Evolutionary conservation across 495 filamentous ascomycete genomes (phyloP).

Genomic region (Achaetomiella virescens): DNA sequence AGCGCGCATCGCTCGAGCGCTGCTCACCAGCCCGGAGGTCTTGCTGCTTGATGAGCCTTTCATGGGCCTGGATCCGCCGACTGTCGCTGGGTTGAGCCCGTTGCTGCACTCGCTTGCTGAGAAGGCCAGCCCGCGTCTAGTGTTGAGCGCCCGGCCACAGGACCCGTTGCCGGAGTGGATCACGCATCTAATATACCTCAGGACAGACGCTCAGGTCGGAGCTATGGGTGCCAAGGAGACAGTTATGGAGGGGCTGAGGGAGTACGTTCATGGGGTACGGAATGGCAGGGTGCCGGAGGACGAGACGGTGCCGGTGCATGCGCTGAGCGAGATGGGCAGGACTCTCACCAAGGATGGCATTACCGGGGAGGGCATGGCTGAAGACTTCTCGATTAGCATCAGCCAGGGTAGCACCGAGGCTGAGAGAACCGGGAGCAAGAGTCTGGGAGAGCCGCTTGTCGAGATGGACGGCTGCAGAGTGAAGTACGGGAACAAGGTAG

Average conservation of each 20-base stretch:
- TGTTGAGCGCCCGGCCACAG: constrained; percentile 75
- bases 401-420: not conserved
- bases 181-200: constrained; percentile 67
- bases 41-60: constrained; percentile 91
- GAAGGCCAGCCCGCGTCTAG: constrained; percentile 58
- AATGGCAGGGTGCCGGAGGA: constrained; percentile 31
- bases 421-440: not conserved
- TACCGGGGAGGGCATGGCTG: constrained; percentile 28
- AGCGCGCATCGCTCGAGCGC: constrained; percentile 77
- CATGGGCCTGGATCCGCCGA: constrained; percentile 89
- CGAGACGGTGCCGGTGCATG: constrained; percentile 36
- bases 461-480: constrained; percentile 81
- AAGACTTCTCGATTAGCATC: constrained; percentile 9
- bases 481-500: constrained; percentile 67
- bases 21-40: constrained; percentile 72
- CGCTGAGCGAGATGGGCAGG: constrained; percentile 46
- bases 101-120: constrained; percentile 61
- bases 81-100: constrained; percentile 58
- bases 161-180: constrained; percentile 87
- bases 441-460: constrained; percentile 57
- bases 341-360: constrained; percentile 42
- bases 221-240: constrained; percentile 50
- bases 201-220: constrained; percentile 52
- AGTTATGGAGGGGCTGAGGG: constrained; percentile 44
- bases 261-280: constrained; percentile 36